Evolutionary conservation across 805 yeast species (phyloP), one percentile per base, ranked within the genome.

Genomic region (Jamesozyma lodderae): DNA sequence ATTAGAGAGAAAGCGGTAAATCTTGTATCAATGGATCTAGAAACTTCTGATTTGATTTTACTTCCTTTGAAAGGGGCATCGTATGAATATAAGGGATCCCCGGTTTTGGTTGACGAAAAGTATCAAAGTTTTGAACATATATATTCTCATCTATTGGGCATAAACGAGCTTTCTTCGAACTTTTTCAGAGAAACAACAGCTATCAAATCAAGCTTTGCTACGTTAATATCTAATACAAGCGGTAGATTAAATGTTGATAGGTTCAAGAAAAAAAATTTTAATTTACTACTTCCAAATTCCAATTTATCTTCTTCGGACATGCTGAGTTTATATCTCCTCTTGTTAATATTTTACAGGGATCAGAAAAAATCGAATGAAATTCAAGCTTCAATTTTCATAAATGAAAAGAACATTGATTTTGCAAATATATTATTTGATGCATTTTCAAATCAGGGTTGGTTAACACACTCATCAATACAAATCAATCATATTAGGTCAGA

Each of bases 21-120:
- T 36, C 45, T 58, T 10, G 31, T 36, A 2, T 43, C 54, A 1
- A 35, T 52, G 26, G 35, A 46, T 11, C 22, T 40, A 15, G 37
- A 43, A 16, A 36, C 31, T 3, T 36, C 46, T 1, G 55, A 52
- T 37, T 19, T 54, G 13, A 40, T 54, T 11, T 34, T 57, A 5
- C 23, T 58, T 6, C 54, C 63, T 2, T 25, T 57, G 7, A 53
- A 51, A 22, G 61, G 61, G 11, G 51, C 57, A 3, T 41, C 50
- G 6, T 46, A 47, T 37, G 53, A 52, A 23, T 35, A 29, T 10
- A 44, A 38, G 25, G 48, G 46, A 8, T 42, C 47, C 10, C 42
- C 45, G 17, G 40, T 42, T 2, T 21, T 48, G 8, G 37, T 37
- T 14, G 48, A 46, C 16, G 55, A 52, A 21, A 49, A 38, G 16